Evolutionary conservation across 305 asterid genomes (phyloP), one percentile per base, ranked within the genome.

Genomic region (Striga hermonthica): DNA sequence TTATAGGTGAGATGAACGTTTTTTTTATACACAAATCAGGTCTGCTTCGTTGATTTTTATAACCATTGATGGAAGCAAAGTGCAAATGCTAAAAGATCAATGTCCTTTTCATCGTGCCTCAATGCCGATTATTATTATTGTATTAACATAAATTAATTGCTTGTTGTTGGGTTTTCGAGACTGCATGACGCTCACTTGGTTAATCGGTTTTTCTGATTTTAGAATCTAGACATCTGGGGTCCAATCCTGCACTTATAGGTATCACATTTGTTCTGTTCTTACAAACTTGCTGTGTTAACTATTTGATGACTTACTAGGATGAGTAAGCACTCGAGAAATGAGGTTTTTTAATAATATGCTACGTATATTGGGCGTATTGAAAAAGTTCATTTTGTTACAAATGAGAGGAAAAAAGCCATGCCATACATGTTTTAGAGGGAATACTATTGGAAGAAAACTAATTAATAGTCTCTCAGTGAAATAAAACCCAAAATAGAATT

Each of bases 1-100:
- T 74, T 92, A 92, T 78, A 87, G 98, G 98, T 92, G 69, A 78
- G 75, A 66, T 72, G 65, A 36, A 35, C 66, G 61, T 71, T 57
- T 47, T 13, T 39, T 55, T 44, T 44, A 28, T n/a, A n/a, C n/a
- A n/a, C n/a, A n/a, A n/a, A n/a, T n/a, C n/a, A n/a, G n/a, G n/a
- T n/a, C n/a, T n/a, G n/a, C 70, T 50, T 50, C 16, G 35, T 64
- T 9, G 56, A 54, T 64, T 69, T 53, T 44, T 45, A 14, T 57
- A 47, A 62, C 58, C 64, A 54, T 14, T 47, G 62, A 34, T 62
- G 52, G 57, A 61, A 69, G 64, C 40, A 73, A 45, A 13, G 39
- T 70, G 60, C 55, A 43, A 53, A 55, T 58, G 5, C 37, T 58
- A 9, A 37, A 38, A 16, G 22, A 57, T 48, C 14, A 37, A 41